phyloP scores from a whole-genome alignment of 495 filamentous ascomycete species.

The Darksidea phi region DNA sequence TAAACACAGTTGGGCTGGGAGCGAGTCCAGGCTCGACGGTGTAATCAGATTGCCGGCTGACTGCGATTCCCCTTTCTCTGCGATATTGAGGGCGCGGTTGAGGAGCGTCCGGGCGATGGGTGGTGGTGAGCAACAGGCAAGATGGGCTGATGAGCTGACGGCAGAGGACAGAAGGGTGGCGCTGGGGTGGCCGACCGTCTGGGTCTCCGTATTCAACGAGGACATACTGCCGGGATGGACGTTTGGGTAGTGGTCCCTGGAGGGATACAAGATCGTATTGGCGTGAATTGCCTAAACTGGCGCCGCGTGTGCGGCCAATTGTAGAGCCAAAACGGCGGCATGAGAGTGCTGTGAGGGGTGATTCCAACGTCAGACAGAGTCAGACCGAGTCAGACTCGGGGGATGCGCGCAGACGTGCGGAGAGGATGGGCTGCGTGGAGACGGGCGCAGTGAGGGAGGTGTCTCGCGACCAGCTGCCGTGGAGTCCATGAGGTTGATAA shows the following conservation, averaged over 20 bases:
- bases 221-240: neutral
- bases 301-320: constrained; percentile 18
- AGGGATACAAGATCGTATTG: constrained; percentile 5
- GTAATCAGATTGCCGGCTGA: constrained; percentile 9
- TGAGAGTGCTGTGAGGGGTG: constrained; percentile 12
- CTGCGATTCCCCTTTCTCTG: neutral
- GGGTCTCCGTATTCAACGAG: neutral
- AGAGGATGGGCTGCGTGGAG: too few species aligned
- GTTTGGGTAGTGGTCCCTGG: neutral
- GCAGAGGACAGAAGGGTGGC: too few species aligned
- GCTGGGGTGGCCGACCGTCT: neutral
- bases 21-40: constrained; percentile 2
- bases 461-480: neutral
- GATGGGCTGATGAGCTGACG: too few species aligned
- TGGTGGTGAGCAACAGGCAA: neutral
- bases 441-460: neutral
- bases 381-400: too few species aligned
- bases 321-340: too few species aligned
- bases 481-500: neutral
- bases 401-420: too few species aligned
- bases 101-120: neutral
- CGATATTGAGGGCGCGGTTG: constrained; percentile 8
- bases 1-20: constrained; percentile 20
- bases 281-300: constrained; percentile 16
- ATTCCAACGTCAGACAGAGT: neutral